phyloP scores from a whole-genome alignment of 768 basidiomycete genomes.

The Ramaria rubella region DNA sequence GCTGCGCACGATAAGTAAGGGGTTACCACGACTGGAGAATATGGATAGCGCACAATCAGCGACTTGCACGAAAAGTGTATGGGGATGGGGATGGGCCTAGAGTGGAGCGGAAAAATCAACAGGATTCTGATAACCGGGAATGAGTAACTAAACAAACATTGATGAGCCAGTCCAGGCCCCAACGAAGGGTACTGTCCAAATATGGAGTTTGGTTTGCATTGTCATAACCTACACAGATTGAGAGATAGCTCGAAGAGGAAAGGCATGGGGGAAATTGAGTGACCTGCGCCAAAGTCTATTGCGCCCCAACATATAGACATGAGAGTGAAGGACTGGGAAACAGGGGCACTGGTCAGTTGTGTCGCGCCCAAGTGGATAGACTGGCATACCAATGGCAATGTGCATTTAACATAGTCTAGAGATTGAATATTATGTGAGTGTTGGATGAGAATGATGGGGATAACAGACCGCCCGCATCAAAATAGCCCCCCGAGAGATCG shows the following conservation, averaged over 20 bases:
- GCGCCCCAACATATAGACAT: constrained; percentile 91
- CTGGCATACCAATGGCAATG: constrained; percentile 66
- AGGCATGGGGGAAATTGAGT: neutral
- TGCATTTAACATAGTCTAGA: constrained; percentile 81
- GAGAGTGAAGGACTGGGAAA: constrained; percentile 61
- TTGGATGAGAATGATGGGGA: neutral
- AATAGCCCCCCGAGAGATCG: constrained; percentile 83
- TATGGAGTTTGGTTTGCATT: constrained; percentile 81
- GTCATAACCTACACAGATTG: constrained; percentile 57
- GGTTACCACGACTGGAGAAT: neutral
- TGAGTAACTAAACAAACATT: constrained; percentile 37
- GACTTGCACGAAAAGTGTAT: constrained; percentile 72
- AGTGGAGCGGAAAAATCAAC: constrained; percentile 8
- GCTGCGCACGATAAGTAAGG: constrained; percentile 28
- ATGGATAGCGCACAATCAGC: constrained; percentile 47
- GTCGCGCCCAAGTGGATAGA: neutral
- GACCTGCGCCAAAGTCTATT: constrained; percentile 74
- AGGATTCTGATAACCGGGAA: neutral
- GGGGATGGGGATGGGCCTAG: constrained; percentile 72
- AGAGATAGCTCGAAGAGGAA: neutral
- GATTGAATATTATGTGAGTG: neutral
- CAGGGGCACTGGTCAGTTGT: constrained; percentile 4
- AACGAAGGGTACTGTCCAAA: constrained; percentile 85
- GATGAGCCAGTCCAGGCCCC: constrained; percentile 89
- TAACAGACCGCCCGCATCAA: constrained; percentile 79